Conservation (phyloP, 495 filamentous ascomycete genomes). For the Aspergillus heteromorphus region DNA sequence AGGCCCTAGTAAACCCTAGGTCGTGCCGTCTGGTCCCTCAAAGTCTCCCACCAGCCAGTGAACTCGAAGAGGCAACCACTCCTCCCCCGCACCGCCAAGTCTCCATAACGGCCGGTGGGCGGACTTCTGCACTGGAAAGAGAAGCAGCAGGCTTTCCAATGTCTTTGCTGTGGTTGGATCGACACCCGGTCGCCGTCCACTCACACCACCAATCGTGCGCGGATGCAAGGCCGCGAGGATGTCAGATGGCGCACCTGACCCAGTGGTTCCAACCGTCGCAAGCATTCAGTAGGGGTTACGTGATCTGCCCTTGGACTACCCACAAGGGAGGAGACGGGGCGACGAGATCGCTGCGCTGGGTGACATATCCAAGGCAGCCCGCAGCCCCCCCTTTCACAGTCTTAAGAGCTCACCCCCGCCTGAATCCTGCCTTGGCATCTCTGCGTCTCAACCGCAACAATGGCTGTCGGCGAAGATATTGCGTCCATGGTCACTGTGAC, state of each 20-base stretch:
- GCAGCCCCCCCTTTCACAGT: not conserved
- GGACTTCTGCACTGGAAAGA: not conserved
- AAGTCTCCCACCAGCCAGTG: no score
- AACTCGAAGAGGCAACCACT: not conserved
- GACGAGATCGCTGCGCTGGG: not conserved
- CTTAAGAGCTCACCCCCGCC: not conserved
- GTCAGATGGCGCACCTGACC: not conserved
- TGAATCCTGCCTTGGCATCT: not conserved
- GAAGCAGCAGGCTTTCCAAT: not conserved
- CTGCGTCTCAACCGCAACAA: slow-evolving; percentile 9
- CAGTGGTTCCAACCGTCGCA: not conserved
- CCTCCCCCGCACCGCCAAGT: not conserved
- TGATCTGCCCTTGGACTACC: not conserved
- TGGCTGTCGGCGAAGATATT: slow-evolving; percentile 26
- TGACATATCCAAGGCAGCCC: not conserved
- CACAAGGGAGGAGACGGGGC: not conserved
- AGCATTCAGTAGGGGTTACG: not conserved
- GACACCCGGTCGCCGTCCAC: not conserved
- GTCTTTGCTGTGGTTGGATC: not conserved
- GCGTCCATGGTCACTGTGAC: slow-evolving; percentile 30
- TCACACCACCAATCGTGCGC: not conserved
- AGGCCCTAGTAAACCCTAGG: not conserved
- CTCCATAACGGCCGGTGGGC: not conserved
- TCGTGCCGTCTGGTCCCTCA: not conserved
- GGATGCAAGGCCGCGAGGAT: not conserved